Conservation (phyloP, 2,329 filamentous ascomycete genomes). For the Alternaria hordeiaustralica region DNA sequence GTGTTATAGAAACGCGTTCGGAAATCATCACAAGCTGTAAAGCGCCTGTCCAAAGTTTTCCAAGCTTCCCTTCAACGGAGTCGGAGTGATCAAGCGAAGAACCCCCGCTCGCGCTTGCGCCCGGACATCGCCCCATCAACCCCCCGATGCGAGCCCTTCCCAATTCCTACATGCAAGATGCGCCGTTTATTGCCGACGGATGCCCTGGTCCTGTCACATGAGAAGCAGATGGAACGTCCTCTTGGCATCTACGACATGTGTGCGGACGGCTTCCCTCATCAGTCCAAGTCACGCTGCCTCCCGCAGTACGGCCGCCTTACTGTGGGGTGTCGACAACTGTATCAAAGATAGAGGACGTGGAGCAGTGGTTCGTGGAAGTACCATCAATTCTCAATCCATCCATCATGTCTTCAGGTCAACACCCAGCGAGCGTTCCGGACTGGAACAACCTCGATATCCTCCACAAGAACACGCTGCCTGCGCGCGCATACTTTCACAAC, state of each 20-base stretch:
- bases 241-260: slow-evolving; percentile 17
- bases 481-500: slow-evolving; percentile 64
- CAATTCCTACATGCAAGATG: slow-evolving; percentile 4
- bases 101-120: slow-evolving; percentile 11
- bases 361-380: not conserved
- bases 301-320: not conserved
- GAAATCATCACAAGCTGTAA: not conserved
- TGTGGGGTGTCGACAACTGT: slow-evolving; percentile 4
- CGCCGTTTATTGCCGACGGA: slow-evolving; percentile 9
- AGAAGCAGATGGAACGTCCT: slow-evolving; percentile 7
- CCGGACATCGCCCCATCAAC: slow-evolving; percentile 15
- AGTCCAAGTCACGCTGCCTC: slow-evolving; percentile 10
- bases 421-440: slow-evolving; percentile 54
- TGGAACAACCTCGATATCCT: slow-evolving; percentile 68
- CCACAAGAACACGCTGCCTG: slow-evolving; percentile 65
- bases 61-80: not conserved
- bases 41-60: not conserved
- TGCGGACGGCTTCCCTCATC: slow-evolving; percentile 32
- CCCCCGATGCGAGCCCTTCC: slow-evolving; percentile 16
- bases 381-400: slow-evolving; percentile 2
- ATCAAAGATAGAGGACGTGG: slow-evolving; percentile 4
- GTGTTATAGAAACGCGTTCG: not conserved
- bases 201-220: slow-evolving; percentile 9
- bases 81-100: not conserved
- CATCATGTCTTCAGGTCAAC: slow-evolving; percentile 29